Conservation (phyloP, 495 filamentous ascomycete genomes). For the Neurospora sp. region DNA sequence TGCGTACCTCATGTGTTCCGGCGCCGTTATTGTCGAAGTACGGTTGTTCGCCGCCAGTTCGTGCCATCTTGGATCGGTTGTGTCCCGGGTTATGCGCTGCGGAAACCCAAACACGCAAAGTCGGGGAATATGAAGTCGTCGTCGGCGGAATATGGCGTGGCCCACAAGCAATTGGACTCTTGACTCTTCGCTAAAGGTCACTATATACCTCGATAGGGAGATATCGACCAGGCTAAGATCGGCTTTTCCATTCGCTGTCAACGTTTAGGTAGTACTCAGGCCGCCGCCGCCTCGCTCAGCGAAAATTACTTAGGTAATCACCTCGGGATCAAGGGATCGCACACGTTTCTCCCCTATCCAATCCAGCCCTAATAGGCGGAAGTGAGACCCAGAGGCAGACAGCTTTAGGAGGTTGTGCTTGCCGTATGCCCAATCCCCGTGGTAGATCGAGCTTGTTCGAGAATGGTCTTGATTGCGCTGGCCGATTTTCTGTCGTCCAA, state of each 20-base stretch:
- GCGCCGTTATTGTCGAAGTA: background rate
- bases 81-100: background rate
- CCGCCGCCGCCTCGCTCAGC: background rate
- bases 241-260: background rate
- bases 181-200: background rate
- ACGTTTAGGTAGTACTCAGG: background rate
- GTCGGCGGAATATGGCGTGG: background rate
- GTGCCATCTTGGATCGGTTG: background rate
- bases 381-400: background rate
- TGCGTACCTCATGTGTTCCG: background rate
- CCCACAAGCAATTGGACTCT: background rate
- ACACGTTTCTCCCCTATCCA: background rate
- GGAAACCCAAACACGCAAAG: background rate
- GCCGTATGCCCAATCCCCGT: background rate
- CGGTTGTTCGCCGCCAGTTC: background rate
- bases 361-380: background rate
- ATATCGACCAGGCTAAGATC: background rate
- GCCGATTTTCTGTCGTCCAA: background rate
- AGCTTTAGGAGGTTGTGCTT: background rate
- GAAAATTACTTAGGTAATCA: background rate
- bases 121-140: background rate
- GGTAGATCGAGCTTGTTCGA: background rate
- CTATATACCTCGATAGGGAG: background rate
- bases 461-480: background rate
- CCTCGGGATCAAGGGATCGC: background rate